Evolutionary conservation across 805 yeast genomes (phyloP).

Genomic region (Pichia membranifaciens): DNA sequence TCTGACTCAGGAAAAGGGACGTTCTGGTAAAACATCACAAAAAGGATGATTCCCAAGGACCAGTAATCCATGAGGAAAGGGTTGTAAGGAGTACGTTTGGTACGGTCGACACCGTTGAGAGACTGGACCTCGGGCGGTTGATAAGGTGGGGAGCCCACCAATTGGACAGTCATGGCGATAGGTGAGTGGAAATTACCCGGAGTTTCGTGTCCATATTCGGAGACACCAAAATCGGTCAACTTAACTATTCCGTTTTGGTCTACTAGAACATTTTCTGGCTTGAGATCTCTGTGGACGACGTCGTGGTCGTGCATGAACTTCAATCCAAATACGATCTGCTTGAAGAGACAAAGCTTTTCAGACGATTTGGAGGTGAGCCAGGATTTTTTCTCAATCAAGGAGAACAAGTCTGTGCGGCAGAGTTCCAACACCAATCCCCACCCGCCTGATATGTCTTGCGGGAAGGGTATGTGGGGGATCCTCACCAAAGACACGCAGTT

Average conservation of each 20-base stretch:
- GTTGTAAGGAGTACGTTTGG: constrained; percentile 52
- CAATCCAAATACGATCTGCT: constrained; percentile 62
- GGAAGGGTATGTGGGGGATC: constrained; percentile 56
- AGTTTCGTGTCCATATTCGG: constrained; percentile 58
- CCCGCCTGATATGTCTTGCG: constrained; percentile 50
- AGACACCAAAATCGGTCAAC: constrained; percentile 92
- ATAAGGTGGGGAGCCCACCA: constrained; percentile 82
- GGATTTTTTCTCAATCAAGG: constrained; percentile 50
- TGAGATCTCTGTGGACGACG: constrained; percentile 89
- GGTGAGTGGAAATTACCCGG: constrained; percentile 48
- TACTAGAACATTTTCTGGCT: constrained; percentile 86
- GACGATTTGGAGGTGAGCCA: constrained; percentile 48
- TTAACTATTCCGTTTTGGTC: constrained; percentile 53
- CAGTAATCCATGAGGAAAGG: constrained; percentile 71
- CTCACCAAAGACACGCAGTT: constrained; percentile 51
- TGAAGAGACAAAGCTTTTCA: constrained; percentile 67
- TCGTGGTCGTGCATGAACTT: constrained; percentile 65
- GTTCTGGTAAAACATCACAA: constrained; percentile 52
- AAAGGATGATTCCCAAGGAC: constrained; percentile 68
- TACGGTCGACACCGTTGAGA: constrained; percentile 34
- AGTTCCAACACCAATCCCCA: constrained; percentile 77
- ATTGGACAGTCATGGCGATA: constrained; percentile 37
- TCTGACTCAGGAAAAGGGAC: constrained; percentile 58
- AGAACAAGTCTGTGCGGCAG: constrained; percentile 56
- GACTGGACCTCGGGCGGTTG: constrained; percentile 75